Percentiles rank a stretch among this genome's conserved stretches.
These are phyloP conservation scores for Plasmodium knowlesi DNA, from an alignment of 169 alveolate species.

Conservation along the genomic window DNA sequence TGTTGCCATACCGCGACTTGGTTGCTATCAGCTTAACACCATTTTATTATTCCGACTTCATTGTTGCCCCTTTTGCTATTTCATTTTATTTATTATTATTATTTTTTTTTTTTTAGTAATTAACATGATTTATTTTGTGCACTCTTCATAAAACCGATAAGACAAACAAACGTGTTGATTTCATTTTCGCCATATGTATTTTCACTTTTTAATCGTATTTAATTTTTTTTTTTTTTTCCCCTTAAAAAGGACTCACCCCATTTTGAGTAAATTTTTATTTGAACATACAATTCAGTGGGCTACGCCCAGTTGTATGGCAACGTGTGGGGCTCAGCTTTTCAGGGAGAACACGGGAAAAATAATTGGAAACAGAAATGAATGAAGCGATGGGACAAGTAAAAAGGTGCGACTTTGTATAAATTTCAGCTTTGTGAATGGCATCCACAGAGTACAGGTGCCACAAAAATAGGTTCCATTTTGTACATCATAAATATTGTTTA, in stretches of 20 bases:
- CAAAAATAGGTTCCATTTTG: neutral
- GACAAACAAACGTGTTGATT: slow-evolving; percentile 6
- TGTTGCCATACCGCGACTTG: neutral
- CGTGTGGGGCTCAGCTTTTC: neutral
- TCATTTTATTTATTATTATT: neutral
- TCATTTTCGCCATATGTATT: slow-evolving; percentile 1
- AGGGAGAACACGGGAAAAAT: neutral
- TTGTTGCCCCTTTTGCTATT: neutral
- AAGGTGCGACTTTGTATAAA: neutral
- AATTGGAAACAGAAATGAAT: neutral
- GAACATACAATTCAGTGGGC: neutral
- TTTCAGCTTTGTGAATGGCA: neutral
- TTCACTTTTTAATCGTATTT: slow-evolving; percentile 19
- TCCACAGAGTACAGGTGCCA: neutral
- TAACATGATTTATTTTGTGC: neutral
- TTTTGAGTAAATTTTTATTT: slow-evolving; percentile 7
- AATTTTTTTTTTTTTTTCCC: slow-evolving; percentile 13
- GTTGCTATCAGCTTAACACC: neutral
- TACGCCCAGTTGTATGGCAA: neutral
- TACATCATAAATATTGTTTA: neutral
- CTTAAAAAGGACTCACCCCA: neutral
- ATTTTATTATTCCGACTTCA: neutral
- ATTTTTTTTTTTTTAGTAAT: slow-evolving; percentile 18
- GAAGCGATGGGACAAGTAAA: neutral
- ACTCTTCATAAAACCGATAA: neutral